Percentiles rank a stretch among this genome's conserved stretches.
phyloP scores from a whole-genome alignment of 805 yeast genomes.

The Teunomyces kruisii region DNA sequence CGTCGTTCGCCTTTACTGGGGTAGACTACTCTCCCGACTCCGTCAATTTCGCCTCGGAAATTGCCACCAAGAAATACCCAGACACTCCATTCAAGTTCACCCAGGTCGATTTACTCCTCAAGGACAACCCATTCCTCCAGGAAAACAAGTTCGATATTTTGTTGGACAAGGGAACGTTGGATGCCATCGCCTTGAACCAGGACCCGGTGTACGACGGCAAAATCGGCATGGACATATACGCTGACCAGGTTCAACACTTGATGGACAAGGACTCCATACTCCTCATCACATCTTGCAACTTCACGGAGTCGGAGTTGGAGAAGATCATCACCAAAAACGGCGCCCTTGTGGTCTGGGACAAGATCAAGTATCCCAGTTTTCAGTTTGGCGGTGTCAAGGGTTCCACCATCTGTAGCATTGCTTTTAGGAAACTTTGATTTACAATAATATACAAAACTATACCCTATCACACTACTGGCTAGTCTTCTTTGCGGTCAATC shows the following conservation, averaged over 20 bases:
- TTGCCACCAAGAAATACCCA: slow-evolving; percentile 44
- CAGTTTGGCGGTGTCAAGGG: slow-evolving; percentile 91
- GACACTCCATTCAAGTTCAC: slow-evolving; percentile 51
- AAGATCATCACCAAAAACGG: slow-evolving; percentile 49
- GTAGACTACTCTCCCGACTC: slow-evolving; percentile 85
- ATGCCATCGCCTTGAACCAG: slow-evolving; percentile 90
- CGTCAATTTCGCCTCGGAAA: slow-evolving; percentile 66
- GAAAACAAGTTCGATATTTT: slow-evolving; percentile 62
- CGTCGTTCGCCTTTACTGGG: slow-evolving; percentile 45
- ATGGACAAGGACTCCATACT: slow-evolving; percentile 59
- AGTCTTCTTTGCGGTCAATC: neutral
- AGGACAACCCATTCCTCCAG: slow-evolving; percentile 35
- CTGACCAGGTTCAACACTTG: slow-evolving; percentile 54
- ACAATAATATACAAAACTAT: neutral
- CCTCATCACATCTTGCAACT: slow-evolving; percentile 88
- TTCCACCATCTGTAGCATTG: slow-evolving; percentile 82
- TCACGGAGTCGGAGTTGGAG: slow-evolving; percentile 76
- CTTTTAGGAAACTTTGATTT: slow-evolving; percentile 51
- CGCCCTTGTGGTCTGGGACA: slow-evolving; percentile 57
- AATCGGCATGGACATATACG: slow-evolving; percentile 59
- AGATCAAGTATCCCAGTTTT: slow-evolving; percentile 74
- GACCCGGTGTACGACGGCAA: slow-evolving; percentile 43
- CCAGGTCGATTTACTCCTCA: slow-evolving; percentile 66
- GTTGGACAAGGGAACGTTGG: slow-evolving; percentile 93
- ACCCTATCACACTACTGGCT: too few relatives aligned